Conservation (phyloP, 208 protist genomes). For the Wallacemonas sp. region DNA sequence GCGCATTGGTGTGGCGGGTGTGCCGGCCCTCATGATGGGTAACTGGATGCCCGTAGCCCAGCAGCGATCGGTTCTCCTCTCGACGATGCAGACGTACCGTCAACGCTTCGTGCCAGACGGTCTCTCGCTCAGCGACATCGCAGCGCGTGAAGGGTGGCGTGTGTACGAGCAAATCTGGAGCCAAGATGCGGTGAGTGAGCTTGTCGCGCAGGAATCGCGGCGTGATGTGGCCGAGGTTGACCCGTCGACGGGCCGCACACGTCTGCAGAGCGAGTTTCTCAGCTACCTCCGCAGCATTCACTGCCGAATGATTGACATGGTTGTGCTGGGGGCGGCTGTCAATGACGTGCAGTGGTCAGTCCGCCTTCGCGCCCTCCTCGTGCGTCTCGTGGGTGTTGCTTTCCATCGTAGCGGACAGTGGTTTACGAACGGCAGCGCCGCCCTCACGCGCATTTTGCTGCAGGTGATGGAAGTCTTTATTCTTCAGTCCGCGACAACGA, state of each 20-base stretch:
- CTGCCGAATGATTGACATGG: not conserved
- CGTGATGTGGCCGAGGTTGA: not conserved
- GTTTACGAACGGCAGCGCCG: conserved; percentile 8
- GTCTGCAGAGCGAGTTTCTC: conserved; percentile 1
- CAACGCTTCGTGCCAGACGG: not conserved
- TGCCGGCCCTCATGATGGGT: not conserved
- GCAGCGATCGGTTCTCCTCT: not conserved
- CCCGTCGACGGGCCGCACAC: not conserved
- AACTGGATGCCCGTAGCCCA: conserved; percentile 1
- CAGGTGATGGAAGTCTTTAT: not conserved
- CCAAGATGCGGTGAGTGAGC: not conserved
- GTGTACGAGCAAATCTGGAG: conserved; percentile 4
- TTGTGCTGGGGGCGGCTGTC: not conserved
- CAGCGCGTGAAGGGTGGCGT: not conserved
- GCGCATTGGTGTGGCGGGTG: not conserved
- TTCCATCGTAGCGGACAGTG: not conserved
- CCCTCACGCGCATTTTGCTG: conserved; percentile 1
- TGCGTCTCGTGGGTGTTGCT: not conserved
- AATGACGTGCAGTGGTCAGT: not conserved
- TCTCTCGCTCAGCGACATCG: not conserved
- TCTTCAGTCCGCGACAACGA: not conserved
- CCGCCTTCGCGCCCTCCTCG: not conserved
- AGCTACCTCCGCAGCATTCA: not conserved
- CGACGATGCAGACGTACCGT: not conserved
- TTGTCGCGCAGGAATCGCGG: not conserved